Evolutionary conservation across 106 monocot genomes (phyloP).

Genomic region (Triglochin maritima): DNA sequence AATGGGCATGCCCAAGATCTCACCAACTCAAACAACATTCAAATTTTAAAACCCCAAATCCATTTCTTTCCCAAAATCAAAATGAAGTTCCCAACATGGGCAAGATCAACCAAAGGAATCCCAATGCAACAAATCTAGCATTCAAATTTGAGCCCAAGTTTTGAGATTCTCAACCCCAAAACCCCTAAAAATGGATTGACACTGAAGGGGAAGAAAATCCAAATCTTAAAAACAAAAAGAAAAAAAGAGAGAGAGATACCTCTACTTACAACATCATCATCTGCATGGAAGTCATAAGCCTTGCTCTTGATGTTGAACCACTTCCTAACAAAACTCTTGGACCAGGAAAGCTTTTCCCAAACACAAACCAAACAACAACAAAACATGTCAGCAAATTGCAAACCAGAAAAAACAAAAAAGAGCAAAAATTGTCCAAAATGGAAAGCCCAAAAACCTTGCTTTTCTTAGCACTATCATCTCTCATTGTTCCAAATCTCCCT

Average conservation of each 20-base stretch:
- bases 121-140: too few relatives aligned
- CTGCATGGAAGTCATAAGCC: slow-evolving; percentile 78
- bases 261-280: slow-evolving; percentile 40
- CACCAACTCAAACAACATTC: too few relatives aligned
- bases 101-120: too few relatives aligned
- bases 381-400: not conserved
- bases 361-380: slow-evolving; percentile 1
- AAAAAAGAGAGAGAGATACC: slow-evolving; percentile 26
- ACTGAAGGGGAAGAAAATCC: slow-evolving; percentile 3
- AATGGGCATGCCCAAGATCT: not conserved
- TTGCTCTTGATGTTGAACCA: slow-evolving; percentile 99
- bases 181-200: slow-evolving; percentile 1
- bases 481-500: slow-evolving; percentile 64
- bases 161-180: slow-evolving; percentile 1
- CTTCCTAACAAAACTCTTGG: slow-evolving; percentile 77
- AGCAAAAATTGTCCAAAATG: not conserved
- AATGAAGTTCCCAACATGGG: too few relatives aligned
- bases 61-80: too few relatives aligned
- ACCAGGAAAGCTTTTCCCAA: slow-evolving; percentile 75
- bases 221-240: not conserved
- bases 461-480: slow-evolving; percentile 77
- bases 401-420: slow-evolving; percentile 5
- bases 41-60: too few relatives aligned
- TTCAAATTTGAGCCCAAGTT: too few relatives aligned
- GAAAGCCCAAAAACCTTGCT: slow-evolving; percentile 54